phyloP scores from a whole-genome alignment of 2,329 filamentous ascomycete genomes.

The Pyrenophora graminea region DNA sequence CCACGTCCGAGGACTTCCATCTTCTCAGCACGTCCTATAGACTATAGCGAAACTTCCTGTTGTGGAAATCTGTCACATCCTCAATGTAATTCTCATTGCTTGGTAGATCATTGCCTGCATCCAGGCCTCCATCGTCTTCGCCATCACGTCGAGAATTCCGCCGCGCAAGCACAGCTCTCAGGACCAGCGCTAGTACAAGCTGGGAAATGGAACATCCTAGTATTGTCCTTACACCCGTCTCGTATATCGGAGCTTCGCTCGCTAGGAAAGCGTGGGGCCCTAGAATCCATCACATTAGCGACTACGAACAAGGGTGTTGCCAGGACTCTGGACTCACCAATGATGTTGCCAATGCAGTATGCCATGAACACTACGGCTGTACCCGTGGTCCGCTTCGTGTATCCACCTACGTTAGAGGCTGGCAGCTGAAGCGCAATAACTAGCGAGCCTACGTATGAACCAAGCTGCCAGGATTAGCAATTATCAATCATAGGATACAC shows the following conservation, averaged over 20 bases:
- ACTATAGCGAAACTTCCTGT: constrained; percentile 6
- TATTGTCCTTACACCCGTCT: constrained; percentile 58
- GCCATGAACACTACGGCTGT: constrained; percentile 55
- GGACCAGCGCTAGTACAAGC: constrained; percentile 39
- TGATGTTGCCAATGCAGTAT: constrained; percentile 54
- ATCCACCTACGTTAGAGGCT: constrained; percentile 51
- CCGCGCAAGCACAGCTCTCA: constrained; percentile 8
- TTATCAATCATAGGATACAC: not conserved
- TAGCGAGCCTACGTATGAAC: constrained; percentile 56
- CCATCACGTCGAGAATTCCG: constrained; percentile 5
- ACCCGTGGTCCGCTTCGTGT: constrained; percentile 46
- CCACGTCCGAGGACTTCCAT: too few relatives aligned
- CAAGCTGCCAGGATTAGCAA: constrained; percentile 20
- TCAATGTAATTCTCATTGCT: not conserved
- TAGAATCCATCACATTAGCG: not conserved
- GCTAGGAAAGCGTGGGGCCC: constrained; percentile 52
- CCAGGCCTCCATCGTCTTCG: not conserved
- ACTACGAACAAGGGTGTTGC: too few relatives aligned
- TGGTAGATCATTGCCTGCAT: not conserved
- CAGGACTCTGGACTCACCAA: constrained; percentile 32
- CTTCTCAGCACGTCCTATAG: not conserved
- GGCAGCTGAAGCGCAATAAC: constrained; percentile 60
- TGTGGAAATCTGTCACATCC: constrained; percentile 8
- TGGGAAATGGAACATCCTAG: constrained; percentile 53
- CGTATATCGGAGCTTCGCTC: constrained; percentile 54